These are phyloP conservation scores for Leucogyrophana mollusca DNA, from an alignment of 768 basidiomycete genomes.

Conservation along the genomic window DNA sequence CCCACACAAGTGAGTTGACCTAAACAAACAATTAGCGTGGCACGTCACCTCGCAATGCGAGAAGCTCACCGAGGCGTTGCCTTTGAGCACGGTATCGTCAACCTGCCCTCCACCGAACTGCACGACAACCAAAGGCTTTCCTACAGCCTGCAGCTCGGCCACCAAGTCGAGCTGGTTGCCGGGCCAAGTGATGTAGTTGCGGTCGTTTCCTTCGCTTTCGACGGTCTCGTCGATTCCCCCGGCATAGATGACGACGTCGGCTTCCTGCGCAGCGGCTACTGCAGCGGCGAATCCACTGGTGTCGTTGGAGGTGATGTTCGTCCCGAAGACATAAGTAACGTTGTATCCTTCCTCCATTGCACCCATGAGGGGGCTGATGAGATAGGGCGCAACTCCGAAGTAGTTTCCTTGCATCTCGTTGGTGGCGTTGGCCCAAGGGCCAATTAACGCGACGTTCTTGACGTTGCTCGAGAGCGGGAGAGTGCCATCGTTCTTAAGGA, in stretches of 20 bases:
- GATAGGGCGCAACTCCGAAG: conserved; percentile 51
- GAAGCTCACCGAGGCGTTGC: conserved; percentile 33
- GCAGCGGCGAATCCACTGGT: conserved; percentile 51
- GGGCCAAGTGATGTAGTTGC: conserved; percentile 51
- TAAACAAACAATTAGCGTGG: conserved; percentile 12
- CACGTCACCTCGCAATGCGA: not conserved
- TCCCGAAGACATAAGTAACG: conserved; percentile 43
- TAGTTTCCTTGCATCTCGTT: conserved; percentile 60
- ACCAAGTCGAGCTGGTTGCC: conserved; percentile 54
- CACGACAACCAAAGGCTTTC: conserved; percentile 51
- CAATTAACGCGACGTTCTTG: conserved; percentile 55
- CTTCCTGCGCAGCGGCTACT: conserved; percentile 43
- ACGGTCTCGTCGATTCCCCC: conserved; percentile 53
- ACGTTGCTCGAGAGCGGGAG: conserved; percentile 48
- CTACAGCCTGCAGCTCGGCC: conserved; percentile 39
- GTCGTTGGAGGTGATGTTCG: conserved; percentile 36
- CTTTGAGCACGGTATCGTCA: conserved; percentile 46
- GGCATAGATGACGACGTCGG: conserved; percentile 51
- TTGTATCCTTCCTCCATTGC: conserved; percentile 46
- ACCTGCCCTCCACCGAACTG: conserved; percentile 61
- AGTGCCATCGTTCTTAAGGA: conserved; percentile 63
- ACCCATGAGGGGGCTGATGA: conserved; percentile 51
- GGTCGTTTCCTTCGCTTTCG: conserved; percentile 48
- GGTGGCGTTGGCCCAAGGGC: conserved; percentile 59
- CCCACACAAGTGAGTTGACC: conserved; percentile 58